Percentiles rank a stretch among this genome's conserved stretches.
phyloP scores from a whole-genome alignment of 2,329 filamentous ascomycete species.

The Zymoseptoria pseudotritici region DNA sequence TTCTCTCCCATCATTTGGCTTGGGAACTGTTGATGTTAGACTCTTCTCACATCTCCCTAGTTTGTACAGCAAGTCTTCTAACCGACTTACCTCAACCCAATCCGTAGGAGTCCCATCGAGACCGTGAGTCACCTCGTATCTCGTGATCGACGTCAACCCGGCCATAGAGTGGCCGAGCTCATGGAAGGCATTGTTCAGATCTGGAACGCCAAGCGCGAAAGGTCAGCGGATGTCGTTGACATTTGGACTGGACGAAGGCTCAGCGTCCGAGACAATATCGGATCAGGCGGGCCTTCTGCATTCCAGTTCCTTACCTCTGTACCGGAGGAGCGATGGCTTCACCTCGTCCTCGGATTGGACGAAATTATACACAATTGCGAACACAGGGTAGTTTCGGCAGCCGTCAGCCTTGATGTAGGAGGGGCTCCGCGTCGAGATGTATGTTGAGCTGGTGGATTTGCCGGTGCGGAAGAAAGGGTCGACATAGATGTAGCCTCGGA shows the following conservation, averaged over 20 bases:
- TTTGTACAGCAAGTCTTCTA: too few relatives aligned
- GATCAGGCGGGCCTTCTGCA: too few relatives aligned
- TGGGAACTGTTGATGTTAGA: not conserved
- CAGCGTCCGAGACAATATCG: too few relatives aligned
- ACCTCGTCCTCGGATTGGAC: not conserved
- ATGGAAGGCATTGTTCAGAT: conserved; percentile 5
- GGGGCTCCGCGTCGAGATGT: not conserved
- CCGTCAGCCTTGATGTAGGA: conserved; percentile 4
- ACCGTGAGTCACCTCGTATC: not conserved
- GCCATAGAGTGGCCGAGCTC: conserved; percentile 11
- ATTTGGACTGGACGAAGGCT: too few relatives aligned
- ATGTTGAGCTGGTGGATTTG: not conserved
- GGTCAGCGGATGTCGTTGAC: too few relatives aligned
- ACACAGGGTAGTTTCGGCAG: conserved; percentile 5
- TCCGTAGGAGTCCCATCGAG: conserved; percentile 3
- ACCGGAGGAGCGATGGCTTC: conserved; percentile 4
- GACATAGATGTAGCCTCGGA: conserved; percentile 8
- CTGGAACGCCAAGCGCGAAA: not conserved
- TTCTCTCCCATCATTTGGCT: not conserved
- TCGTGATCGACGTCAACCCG: conserved; percentile 1
- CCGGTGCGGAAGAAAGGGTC: conserved; percentile 5
- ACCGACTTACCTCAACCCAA: conserved; percentile 2
- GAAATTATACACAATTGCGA: conserved; percentile 5
- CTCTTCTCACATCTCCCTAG: too few relatives aligned
- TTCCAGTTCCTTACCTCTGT: not conserved